Evolutionary conservation across 2,329 filamentous ascomycete genomes (phyloP), one percentile per base, ranked within the genome.

Genomic region (Nakataea oryzae): DNA sequence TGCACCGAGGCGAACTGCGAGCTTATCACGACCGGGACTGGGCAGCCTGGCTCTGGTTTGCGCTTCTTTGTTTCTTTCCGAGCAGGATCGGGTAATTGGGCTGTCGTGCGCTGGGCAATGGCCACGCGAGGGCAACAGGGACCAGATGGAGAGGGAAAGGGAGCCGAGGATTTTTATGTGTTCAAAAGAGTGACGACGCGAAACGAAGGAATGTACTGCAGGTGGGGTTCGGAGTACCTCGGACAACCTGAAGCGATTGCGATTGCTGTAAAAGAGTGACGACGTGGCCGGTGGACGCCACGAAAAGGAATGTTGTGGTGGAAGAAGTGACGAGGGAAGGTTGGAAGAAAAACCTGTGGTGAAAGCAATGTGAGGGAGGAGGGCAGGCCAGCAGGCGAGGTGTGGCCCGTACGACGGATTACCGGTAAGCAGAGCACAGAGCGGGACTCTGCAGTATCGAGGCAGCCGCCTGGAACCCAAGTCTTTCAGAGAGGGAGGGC

Each of bases 231-330:
- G 34, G 54, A n/a, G 34, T 47, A 47, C 14, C 34, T 47, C 30
- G 30, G 11, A 30, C 30, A 30, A 11, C 30, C 30, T 30, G 30
- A 11, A 11, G 30, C 30, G 30, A 30, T 5, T 30, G 41, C 14
- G 41, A 21, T 47, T 47, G 41, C 21, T 21, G 11, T 5, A 34
- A 60, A 60, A 26, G 58, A 60, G 58, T 30, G 58, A 54, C 26
- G 7, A 14, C 14, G 32, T 30, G 34, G 34, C 58, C 47, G 58
- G 29, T 32, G 56, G 29, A 58, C 21, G 56, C 27, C 41, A 24
- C 56, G 29, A 32, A 65, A 67, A 63, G 34, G 64, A 64, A 57
- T 34, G 65, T 58, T n/a, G 56, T 50, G 59, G 60, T 54, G 28
- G 59, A 32, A 27, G 58, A 11, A 32, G 58, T 41, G 54, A 58